A percentile compares a stretch with the other conserved stretches of the same genome.
phyloP scores from a whole-genome alignment of 441 rosid genomes.

The Arabidopsis hybrid region DNA sequence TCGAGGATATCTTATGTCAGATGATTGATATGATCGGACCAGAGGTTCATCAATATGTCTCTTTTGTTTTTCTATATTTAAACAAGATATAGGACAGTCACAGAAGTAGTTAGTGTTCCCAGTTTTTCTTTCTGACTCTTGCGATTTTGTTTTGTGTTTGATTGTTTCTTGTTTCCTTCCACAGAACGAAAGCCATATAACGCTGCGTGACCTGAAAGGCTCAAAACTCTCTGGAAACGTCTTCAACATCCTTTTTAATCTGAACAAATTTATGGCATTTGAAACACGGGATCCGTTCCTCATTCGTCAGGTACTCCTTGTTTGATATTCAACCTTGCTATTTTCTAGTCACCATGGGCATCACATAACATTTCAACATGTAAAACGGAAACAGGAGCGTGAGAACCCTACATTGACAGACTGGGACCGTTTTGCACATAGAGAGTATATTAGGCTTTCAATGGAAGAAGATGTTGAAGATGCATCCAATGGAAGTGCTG shows the following conservation, averaged over 20 bases:
- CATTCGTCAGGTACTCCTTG: constrained; percentile 79
- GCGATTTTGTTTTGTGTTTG: not conserved
- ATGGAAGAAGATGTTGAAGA: constrained; percentile 99
- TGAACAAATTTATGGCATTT: constrained; percentile 96
- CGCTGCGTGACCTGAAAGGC: constrained; percentile 77
- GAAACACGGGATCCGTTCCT: constrained; percentile 98
- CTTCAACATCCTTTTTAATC: constrained; percentile 96
- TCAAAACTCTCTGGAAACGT: constrained; percentile 90
- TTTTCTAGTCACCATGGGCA: not conserved
- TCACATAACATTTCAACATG: constrained; percentile 1
- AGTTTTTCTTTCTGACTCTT: constrained; percentile 4
- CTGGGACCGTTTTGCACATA: constrained; percentile 99
- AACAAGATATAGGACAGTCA: not conserved
- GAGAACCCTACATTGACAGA: constrained; percentile 98
- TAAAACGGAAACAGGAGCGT: constrained; percentile 71
- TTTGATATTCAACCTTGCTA: not conserved
- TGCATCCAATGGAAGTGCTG: constrained; percentile 98
- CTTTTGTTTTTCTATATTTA: not conserved
- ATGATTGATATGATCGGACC: constrained; percentile 97
- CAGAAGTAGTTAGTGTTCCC: not conserved
- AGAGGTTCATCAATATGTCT: constrained; percentile 59
- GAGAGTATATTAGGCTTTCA: constrained; percentile 96
- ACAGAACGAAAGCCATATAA: constrained; percentile 78
- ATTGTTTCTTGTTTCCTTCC: constrained; percentile 16
- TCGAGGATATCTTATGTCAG: constrained; percentile 97